phyloP scores from a whole-genome alignment of 2,329 filamentous ascomycete species.

The Coccinonectria pachysandricola region DNA sequence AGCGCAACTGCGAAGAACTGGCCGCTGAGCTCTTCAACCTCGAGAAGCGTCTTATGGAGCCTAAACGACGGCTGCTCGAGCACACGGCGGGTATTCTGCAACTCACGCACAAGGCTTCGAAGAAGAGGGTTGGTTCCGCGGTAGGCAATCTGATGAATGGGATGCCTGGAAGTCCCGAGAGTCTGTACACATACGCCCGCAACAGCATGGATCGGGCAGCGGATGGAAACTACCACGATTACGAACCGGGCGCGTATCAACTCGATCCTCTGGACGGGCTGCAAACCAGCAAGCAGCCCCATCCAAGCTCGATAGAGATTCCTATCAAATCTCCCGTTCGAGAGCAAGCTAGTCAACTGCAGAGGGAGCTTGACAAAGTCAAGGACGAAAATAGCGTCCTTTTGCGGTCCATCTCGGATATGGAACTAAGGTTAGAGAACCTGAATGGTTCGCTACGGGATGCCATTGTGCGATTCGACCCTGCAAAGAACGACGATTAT shows the following conservation, averaged over 20 bases:
- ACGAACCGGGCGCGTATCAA: slow-evolving; percentile 57
- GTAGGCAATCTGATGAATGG: slow-evolving; percentile 37
- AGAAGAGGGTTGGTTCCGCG: slow-evolving; percentile 38
- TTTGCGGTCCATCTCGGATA: slow-evolving; percentile 43
- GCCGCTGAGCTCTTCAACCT: slow-evolving; percentile 69
- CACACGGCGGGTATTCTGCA: slow-evolving; percentile 91
- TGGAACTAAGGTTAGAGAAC: slow-evolving; percentile 55
- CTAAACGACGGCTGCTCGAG: slow-evolving; percentile 67
- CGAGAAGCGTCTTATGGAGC: slow-evolving; percentile 65
- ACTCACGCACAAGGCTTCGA: slow-evolving; percentile 73
- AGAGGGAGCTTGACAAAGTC: slow-evolving; percentile 35
- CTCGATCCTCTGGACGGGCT: slow-evolving; percentile 52
- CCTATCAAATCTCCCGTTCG: slow-evolving; percentile 47
- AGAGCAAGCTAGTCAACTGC: slow-evolving; percentile 41
- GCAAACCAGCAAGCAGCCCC: slow-evolving; percentile 17
- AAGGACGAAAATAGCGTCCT: slow-evolving; percentile 36
- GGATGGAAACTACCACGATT: slow-evolving; percentile 61
- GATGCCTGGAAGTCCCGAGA: slow-evolving; percentile 67
- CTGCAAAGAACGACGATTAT: slow-evolving; percentile 39
- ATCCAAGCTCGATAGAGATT: slow-evolving; percentile 42
- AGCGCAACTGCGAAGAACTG: slow-evolving; percentile 76
- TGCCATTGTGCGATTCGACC: slow-evolving; percentile 54
- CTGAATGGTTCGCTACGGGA: slow-evolving; percentile 58
- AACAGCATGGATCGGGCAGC: slow-evolving; percentile 45
- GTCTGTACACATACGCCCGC: slow-evolving; percentile 58